These are phyloP conservation scores for Arthrobotrys sphaeroides DNA, from an alignment of 2,329 filamentous ascomycete species.

Conservation along the genomic window DNA sequence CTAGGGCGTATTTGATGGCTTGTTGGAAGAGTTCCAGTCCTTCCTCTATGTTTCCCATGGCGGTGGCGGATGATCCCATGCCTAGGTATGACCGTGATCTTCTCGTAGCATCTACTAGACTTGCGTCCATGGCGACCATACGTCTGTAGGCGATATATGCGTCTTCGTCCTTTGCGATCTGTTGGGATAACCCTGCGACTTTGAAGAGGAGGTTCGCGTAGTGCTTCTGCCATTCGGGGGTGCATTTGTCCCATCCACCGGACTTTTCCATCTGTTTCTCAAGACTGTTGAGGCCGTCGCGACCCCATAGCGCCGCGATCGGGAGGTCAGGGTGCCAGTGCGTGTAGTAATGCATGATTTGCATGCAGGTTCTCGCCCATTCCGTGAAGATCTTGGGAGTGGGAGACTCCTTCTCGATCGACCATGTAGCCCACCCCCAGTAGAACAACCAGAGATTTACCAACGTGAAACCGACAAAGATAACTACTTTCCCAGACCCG, in stretches of 20 bases:
- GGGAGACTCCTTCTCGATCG: slow-evolving; percentile 28
- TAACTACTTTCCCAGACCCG: slow-evolving; percentile 25
- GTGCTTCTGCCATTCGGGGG: slow-evolving; percentile 28
- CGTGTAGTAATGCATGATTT: slow-evolving; percentile 35
- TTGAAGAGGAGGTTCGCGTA: slow-evolving; percentile 33
- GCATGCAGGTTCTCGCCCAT: slow-evolving; percentile 23
- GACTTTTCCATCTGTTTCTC: slow-evolving; percentile 45
- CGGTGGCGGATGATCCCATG: slow-evolving; percentile 25
- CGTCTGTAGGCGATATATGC: slow-evolving; percentile 45
- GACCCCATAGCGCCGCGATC: slow-evolving; percentile 21
- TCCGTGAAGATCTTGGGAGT: slow-evolving; percentile 41
- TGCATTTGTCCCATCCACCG: slow-evolving; percentile 45
- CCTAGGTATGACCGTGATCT: slow-evolving; percentile 31
- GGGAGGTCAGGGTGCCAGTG: slow-evolving; percentile 18
- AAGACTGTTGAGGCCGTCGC: slow-evolving; percentile 11
- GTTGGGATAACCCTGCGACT: slow-evolving; percentile 17
- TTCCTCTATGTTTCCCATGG: slow-evolving; percentile 23
- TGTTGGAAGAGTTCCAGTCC: slow-evolving; percentile 18
- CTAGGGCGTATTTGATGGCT: slow-evolving; percentile 34
- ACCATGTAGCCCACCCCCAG: slow-evolving; percentile 33
- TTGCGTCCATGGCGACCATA: slow-evolving; percentile 32
- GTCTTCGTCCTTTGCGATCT: slow-evolving; percentile 37
- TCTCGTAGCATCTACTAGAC: slow-evolving; percentile 28
- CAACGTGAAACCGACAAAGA: slow-evolving; percentile 39
- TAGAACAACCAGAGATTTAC: slow-evolving; percentile 25